Base-by-base conservation (phyloP, 306 rosid species). In the Vachellia pachyceras region DNA sequence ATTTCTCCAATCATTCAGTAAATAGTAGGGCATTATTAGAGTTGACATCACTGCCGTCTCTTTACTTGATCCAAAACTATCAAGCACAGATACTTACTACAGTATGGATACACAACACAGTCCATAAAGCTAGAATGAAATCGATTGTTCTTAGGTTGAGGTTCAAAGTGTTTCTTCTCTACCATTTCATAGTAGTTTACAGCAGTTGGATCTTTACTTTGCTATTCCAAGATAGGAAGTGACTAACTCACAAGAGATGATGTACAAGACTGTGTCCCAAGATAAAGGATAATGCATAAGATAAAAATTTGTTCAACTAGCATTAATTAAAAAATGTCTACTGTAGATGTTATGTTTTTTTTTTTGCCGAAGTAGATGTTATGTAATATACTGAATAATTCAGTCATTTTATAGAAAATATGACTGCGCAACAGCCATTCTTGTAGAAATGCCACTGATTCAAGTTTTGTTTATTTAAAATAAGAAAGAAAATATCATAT, bases 391-490 rank as follows among this genome's bases (percentile, higher is more conserved):
- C 13, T 35, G 70, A 15, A 15, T 7, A 35, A 36, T 25, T 11
- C 73, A 69, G 20, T 25, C 41, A n/a, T 25, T 57, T 37, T 57
- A 15, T 5, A 69, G 55, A 71, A 55, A 64, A 14, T 52, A 17
- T 14, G 44, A 72, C 18, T 5, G 69, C 54, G 29, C 57, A 77
- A 69, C 63, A 36, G 63, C 65, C 79, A 77, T 7, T 72, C 75
- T 65, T 11, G 57, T 44, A 17, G 77, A 6, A 58, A 49, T 55
- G 68, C 72, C 67, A 74, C 39, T 37, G 67, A 41, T 68, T 42
- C 63, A 25, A 0, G 23, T 7, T 66, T 44, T 3, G 55, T 55
- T 15, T 3, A 17, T 17, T 20, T 20, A 55, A 1, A 35, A 66
- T 15, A 17, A 4, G 18, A 41, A n/a, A 66, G 4, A 15, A 17